Evolutionary conservation across 441 rosid genomes (phyloP).

Genomic region (Jatropha podagrica): DNA sequence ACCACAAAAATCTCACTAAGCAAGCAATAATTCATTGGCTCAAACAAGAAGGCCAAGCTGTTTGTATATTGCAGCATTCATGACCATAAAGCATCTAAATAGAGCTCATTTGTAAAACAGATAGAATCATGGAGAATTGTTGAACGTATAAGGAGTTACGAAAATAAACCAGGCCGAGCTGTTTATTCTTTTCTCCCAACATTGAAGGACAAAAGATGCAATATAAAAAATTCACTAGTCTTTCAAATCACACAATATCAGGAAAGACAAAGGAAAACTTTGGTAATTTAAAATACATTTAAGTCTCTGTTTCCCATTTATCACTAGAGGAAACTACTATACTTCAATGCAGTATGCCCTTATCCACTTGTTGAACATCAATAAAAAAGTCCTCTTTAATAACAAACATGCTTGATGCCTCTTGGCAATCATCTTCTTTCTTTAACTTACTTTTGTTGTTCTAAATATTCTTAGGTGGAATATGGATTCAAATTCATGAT

Average conservation of each 20-base stretch:
- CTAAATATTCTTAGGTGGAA: background rate
- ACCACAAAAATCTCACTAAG: too few relatives aligned
- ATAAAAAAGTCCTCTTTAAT: background rate
- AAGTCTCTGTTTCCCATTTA: background rate
- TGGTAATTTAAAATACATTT: background rate
- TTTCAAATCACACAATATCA: background rate
- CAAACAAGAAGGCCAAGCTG: background rate
- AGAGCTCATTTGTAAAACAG: too few relatives aligned
- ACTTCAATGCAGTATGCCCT: background rate
- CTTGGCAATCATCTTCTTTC: background rate
- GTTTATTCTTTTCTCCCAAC: background rate
- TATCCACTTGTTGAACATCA: background rate
- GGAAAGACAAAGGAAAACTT: background rate
- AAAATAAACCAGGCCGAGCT: too few relatives aligned
- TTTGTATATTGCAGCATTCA: background rate
- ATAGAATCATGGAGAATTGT: background rate
- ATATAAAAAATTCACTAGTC: background rate
- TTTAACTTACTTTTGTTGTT: too few relatives aligned
- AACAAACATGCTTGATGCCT: background rate
- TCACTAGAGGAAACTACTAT: background rate
- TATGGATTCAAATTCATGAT: background rate
- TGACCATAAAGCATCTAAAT: background rate
- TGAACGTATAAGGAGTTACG: too few relatives aligned
- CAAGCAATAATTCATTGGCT: background rate
- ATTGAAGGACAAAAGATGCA: background rate